Base-by-base conservation (phyloP, 2,329 filamentous ascomycete species). In the Aspergillus phoenicis region DNA sequence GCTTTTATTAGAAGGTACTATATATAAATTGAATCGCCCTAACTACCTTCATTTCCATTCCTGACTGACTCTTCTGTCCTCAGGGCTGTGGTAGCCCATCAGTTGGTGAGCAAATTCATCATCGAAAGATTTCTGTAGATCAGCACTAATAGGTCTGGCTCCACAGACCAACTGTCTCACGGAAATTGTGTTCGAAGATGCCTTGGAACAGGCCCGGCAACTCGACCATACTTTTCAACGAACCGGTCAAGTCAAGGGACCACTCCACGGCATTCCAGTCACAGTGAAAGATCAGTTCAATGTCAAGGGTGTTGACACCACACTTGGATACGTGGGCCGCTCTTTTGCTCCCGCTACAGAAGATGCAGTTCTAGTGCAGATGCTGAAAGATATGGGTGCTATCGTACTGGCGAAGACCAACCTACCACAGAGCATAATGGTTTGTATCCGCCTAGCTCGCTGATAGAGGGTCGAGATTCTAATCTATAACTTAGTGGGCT, bases 241-340 rank as follows among this genome's bases (percentile, higher is more conserved):
- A 28, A 71, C 68, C 0, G 77, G 77, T 4, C 77, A 78, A 65
- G 65, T 79, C 13, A 77, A 83, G 66, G 83, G 84, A 3, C 77
- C 81, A 20, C 65, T 83, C 10, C 84, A 85, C 69, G 85, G 83
- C 0, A 70, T 87, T 2, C 84, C 84, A 0, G 77, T 87, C 58
- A 82, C 79, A 5, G 66, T 87, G 11, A 89, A 89, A 69, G 87
- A 89, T 55, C 84, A 85, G 13, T 89, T 88, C 71, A 82, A 87
- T 24, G 76, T 89, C 45, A 82, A 82, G 60, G 85, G 84, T 1
- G 70, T 81, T 3, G 84, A 88, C 57, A 82, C 82, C 0, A 87
- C 86, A 0, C 73, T 88, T 3, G 86, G 86, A 6, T 88, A 88
- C 64, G 82, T 85, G 1, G 78, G 77, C 8, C 76, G 77, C 51